Conservation (phyloP, 2,329 filamentous ascomycete genomes). For the Xylaria sp. region DNA sequence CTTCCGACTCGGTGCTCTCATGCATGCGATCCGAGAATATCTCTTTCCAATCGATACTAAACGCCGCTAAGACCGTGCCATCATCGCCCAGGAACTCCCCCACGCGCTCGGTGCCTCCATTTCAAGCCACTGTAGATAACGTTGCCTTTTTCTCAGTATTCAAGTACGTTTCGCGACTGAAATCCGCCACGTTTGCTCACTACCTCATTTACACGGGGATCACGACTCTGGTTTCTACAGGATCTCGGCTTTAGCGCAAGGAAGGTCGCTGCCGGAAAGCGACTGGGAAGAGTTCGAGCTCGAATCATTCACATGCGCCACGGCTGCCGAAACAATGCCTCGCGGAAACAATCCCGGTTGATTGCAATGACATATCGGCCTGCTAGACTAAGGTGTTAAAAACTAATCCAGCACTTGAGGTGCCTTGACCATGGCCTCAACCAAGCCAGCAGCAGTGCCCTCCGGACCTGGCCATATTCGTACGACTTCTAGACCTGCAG, state of each 20-base stretch:
- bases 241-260: constrained; percentile 19
- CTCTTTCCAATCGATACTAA: constrained; percentile 17
- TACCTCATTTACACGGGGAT: constrained; percentile 15
- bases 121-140: constrained; percentile 17
- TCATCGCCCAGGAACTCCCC: constrained; percentile 1
- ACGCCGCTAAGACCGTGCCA: constrained; percentile 10
- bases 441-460: constrained; percentile 32
- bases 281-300: constrained; percentile 15
- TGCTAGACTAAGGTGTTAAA: no score
- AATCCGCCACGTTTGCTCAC: background rate
- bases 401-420: no score
- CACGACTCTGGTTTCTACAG: constrained; percentile 22
- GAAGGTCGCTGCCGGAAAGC: constrained; percentile 13
- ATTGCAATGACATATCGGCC: no score
- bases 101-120: constrained; percentile 17
- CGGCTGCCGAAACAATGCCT: constrained; percentile 15
- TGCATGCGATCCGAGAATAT: constrained; percentile 23
- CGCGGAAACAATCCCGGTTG: no score
- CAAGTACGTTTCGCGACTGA: constrained; percentile 13
- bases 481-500: constrained; percentile 31
- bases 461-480: constrained; percentile 32
- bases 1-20: constrained; percentile 8
- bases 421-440: constrained; percentile 27
- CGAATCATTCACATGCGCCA: constrained; percentile 16
- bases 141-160: constrained; percentile 2